A percentile compares a stretch with the other conserved stretches of the same genome.
These are phyloP conservation scores for Edaphochlamys debaryana DNA, from an alignment of 139 green algal genomes.

Conservation along the genomic window DNA sequence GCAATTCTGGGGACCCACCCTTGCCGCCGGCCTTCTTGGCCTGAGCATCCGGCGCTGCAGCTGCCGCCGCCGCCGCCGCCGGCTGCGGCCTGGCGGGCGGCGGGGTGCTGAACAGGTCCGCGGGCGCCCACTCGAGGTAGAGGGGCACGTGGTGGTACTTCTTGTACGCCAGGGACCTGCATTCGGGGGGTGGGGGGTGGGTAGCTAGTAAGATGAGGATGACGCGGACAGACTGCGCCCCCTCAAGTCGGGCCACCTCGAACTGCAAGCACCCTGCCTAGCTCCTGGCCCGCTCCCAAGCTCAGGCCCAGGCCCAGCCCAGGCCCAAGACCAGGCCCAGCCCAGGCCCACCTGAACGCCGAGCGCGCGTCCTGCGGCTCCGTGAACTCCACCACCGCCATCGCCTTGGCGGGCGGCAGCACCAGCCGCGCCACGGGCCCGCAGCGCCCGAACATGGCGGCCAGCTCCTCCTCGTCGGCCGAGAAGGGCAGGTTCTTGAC, in stretches of 20 bases:
- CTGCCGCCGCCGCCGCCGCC: constrained; percentile 2
- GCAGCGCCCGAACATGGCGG: constrained; percentile 65
- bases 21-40: no score
- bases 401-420: constrained; percentile 84
- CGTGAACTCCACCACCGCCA: constrained; percentile 92
- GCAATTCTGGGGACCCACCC: no score
- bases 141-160: constrained; percentile 94
- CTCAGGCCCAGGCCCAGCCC: no score
- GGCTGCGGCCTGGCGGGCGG: constrained; percentile 18
- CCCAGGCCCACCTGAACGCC: constrained; percentile 57
- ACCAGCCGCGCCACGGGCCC: constrained; percentile 81
- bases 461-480: constrained; percentile 73
- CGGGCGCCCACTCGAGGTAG: constrained; percentile 98
- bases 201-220: no score
- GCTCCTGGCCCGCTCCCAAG: no score
- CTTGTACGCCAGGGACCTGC: constrained; percentile 92
- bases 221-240: no score
- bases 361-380: constrained; percentile 70
- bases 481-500: constrained; percentile 98
- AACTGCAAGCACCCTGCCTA: no score
- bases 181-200: background rate
- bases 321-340: no score
- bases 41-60: no score
- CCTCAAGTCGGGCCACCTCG: no score
- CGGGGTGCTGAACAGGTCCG: constrained; percentile 76